Base-by-base conservation (phyloP, 371 early-diverging fungal species). In the Syncephalis plumigaleata region DNA sequence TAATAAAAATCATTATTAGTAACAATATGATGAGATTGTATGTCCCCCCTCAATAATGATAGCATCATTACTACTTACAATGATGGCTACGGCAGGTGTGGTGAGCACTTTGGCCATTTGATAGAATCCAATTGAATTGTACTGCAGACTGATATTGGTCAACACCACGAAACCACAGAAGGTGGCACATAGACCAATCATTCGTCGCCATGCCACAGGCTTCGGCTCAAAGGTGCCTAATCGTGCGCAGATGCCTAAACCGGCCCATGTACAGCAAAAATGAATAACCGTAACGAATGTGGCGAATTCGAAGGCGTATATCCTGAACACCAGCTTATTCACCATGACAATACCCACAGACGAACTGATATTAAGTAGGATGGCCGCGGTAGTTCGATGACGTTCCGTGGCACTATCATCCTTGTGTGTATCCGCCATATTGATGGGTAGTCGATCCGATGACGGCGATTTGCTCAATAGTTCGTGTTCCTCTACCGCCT, bases 21-120 rank as follows among this genome's bases (percentile, higher is more conserved):
- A 7, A 7, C 4, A 11, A 7, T 7, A 7, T 7, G 31, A 31
- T 31, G 4, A 11, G 31, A 31, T 11, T 31, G 31, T 4, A 7
- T 31, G 11, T 31, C 11, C n/a, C n/a, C n/a, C n/a, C n/a, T n/a
- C n/a, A n/a, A n/a, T 31, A 31, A 31, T 7, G 4, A 31, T 31
- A 7, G 7, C 31, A 31, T 31, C 4, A 11, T 31, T 4, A 31
- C 11, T 11, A 31, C 31, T 31, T 31, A 31, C 31, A 31, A 59
- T 56, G 3, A 50, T 36, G 1, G 52, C 59, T 31, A 59, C 42
- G 22, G 17, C 20, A 3, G 59, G 59, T 9, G 59, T 59, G 1
- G 59, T 59, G n/a, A 59, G 26, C 1, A 59, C 59, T 38, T 59
- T 59, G 50, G 61, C 61, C 58, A 61, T 61, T 51, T 57, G 52